Evolutionary conservation across 192 early-diverging fungal species (phyloP), one percentile per base, ranked within the genome.

Genomic region (Ramicandelaber brevisporus): DNA sequence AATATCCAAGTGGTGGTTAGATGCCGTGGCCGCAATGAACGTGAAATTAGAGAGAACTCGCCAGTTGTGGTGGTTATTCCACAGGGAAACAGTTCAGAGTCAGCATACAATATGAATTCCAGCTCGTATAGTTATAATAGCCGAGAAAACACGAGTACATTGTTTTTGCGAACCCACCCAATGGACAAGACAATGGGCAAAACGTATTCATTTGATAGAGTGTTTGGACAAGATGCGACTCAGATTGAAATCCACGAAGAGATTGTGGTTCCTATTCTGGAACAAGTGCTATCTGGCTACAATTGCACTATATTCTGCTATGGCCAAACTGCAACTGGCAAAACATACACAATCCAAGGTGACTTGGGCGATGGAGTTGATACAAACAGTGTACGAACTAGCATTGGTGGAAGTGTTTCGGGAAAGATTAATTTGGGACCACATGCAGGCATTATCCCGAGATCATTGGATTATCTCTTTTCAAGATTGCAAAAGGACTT

Each of bases 321-420:
- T 38, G 78, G 70, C 12, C 70, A 85, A 50, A 90, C 83, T 1
- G 86, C 86, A 23, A 81, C 84, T 0, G 90, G 90, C 36, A 97
- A 97, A 56, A 93, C 92, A 6, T 70, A 62, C 40, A 92, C 90
- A 1, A 97, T 97, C 87, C 83, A 97, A 38, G 85, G 87, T 12
- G 70, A 89, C 33, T 46, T 88, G 9, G 53, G 57, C 0, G 38
- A 57, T 28, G 52, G 55, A 30, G 33, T 36, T 14, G 43, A 60
- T 33, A 40, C 29, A 16, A 17, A 34, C 18, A 21, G 15, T 13
- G 21, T 16, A 19, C 2, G 17, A 10, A 12, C 21, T 5, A 9
- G n/a, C 33, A 1, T 19, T 31, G 4, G 21, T 21, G 0, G n/a
- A 27, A 38, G 44, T 15, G 11, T 24, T 5, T 21, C 48, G 10